Conservation (phyloP, 305 asterid genomes). For the Rubia occidens region DNA sequence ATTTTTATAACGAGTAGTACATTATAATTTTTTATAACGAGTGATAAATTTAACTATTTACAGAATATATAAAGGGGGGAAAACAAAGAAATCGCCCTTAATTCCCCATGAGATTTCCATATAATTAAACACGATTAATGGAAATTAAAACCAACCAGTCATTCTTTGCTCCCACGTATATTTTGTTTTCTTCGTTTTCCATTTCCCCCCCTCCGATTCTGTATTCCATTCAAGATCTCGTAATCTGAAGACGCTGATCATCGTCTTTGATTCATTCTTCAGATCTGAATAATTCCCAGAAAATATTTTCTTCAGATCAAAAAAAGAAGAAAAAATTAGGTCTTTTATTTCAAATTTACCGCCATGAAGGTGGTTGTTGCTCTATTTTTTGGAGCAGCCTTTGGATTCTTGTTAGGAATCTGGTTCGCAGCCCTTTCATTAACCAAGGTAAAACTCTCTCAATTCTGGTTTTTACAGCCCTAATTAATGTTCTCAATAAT, state of each 20-base stretch:
- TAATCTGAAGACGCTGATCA: background rate
- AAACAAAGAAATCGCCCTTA: too few relatives aligned
- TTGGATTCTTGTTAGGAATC: constrained; percentile 66
- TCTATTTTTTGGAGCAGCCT: constrained; percentile 40
- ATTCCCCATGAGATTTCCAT: too few relatives aligned
- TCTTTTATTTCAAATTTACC: constrained; percentile 30
- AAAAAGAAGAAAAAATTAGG: background rate
- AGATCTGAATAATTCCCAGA: background rate
- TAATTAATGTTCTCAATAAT: too few relatives aligned
- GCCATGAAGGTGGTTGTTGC: constrained; percentile 39
- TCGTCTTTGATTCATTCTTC: background rate
- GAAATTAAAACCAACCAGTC: background rate
- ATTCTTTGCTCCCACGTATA: background rate
- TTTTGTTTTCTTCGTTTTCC: background rate
- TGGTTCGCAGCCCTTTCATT: constrained; percentile 41
- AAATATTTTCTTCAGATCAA: too few relatives aligned
- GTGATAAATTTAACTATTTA: too few relatives aligned
- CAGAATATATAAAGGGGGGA: too few relatives aligned
- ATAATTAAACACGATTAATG: background rate
- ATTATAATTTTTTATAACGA: too few relatives aligned
- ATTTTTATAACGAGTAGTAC: too few relatives aligned
- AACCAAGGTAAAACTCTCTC: constrained; percentile 34
- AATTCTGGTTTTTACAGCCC: background rate
- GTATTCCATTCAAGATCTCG: background rate
- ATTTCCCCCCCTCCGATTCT: too few relatives aligned